Percentiles rank a stretch among this genome's conserved stretches.
Evolutionary conservation across 2,329 filamentous ascomycete species (phyloP).

Genomic region (Hypoxylon sp.): DNA sequence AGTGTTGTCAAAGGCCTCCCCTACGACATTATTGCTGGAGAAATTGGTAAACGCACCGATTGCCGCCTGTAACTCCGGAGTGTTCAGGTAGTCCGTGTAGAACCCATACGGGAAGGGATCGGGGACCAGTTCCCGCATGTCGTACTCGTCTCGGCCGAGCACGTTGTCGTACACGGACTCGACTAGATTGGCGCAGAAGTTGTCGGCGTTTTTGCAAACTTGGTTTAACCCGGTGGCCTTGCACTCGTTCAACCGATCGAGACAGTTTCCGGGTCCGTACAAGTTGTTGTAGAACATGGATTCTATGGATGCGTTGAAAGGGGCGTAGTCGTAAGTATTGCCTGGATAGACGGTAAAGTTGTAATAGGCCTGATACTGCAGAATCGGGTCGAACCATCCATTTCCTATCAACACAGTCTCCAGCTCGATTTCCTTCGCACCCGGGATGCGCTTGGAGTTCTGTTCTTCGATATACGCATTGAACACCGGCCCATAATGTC

Average conservation of each 20-base stretch:
- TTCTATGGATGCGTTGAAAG: constrained; percentile 64
- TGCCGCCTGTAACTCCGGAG: constrained; percentile 64
- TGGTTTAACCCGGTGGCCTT: constrained; percentile 63
- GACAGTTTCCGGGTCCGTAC: constrained; percentile 72
- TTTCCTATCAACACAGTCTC: constrained; percentile 68
- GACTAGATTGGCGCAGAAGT: constrained; percentile 67
- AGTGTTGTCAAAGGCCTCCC: constrained; percentile 66
- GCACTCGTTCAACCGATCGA: constrained; percentile 69
- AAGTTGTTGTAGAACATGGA: constrained; percentile 69
- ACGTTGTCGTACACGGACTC: constrained; percentile 66
- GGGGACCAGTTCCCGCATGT: constrained; percentile 67
- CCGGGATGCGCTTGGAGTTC: constrained; percentile 59
- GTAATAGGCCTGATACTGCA: constrained; percentile 69
- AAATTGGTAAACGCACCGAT: constrained; percentile 73
- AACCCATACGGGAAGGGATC: constrained; percentile 70
- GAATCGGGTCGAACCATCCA: constrained; percentile 66
- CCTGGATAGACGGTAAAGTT: constrained; percentile 68
- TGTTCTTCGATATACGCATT: constrained; percentile 63
- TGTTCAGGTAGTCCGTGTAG: constrained; percentile 71
- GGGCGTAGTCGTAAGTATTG: constrained; percentile 68
- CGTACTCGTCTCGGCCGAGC: constrained; percentile 67
- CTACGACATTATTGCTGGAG: constrained; percentile 61
- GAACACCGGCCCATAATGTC: constrained; percentile 70
- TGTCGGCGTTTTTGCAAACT: constrained; percentile 67
- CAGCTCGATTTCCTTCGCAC: constrained; percentile 62